These are phyloP conservation scores for Pachyrhizus erosus DNA, from an alignment of 306 rosid genomes.

Conservation along the genomic window DNA sequence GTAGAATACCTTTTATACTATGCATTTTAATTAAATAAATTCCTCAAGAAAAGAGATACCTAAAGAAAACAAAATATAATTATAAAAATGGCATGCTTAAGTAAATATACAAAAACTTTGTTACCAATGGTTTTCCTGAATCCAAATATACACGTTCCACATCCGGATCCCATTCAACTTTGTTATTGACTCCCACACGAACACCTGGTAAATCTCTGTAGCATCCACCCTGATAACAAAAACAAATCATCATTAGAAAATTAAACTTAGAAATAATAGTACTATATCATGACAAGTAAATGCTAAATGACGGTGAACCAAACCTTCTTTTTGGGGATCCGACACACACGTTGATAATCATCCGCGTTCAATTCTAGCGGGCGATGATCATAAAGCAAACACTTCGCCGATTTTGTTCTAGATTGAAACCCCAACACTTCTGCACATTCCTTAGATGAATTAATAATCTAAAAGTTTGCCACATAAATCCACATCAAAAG, in stretches of 20 bases:
- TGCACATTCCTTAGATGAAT: conserved; percentile 30
- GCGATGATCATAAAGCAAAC: conserved; percentile 65
- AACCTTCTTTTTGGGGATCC: conserved; percentile 76
- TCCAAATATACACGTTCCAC: conserved; percentile 58
- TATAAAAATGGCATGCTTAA: no score
- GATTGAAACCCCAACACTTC: conserved; percentile 47
- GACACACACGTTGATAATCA: conserved; percentile 73
- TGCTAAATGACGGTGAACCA: not conserved
- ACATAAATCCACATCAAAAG: not conserved
- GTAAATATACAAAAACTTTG: no score
- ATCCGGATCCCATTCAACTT: conserved; percentile 71
- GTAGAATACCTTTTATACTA: no score
- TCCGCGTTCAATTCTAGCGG: conserved; percentile 62
- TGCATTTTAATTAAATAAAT: no score
- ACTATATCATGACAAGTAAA: not conserved
- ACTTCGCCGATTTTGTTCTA: not conserved
- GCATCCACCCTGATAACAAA: conserved; percentile 65
- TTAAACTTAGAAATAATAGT: not conserved
- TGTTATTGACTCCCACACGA: conserved; percentile 60
- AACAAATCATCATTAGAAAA: not conserved
- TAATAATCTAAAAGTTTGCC: not conserved
- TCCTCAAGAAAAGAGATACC: no score
- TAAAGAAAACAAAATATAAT: no score
- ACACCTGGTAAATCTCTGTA: conserved; percentile 90
- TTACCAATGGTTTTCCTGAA: conserved; percentile 91